phyloP scores from a whole-genome alignment of 176 grass and related monocot species.

The Oryza punctata region DNA sequence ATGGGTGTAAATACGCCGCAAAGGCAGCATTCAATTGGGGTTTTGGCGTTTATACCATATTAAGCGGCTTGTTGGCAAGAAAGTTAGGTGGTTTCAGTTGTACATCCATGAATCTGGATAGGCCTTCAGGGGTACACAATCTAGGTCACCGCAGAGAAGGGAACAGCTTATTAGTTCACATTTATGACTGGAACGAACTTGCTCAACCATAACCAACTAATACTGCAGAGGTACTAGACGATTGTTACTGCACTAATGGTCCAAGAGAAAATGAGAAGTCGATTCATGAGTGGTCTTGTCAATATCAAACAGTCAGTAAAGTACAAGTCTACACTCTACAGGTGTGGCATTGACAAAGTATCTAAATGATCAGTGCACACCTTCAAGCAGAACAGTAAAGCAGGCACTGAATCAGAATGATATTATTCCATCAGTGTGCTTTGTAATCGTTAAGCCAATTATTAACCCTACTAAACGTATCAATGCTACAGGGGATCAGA shows the following conservation, averaged over 20 bases:
- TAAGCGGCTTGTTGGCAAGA: constrained; percentile 26
- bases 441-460: neutral
- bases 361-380: neutral
- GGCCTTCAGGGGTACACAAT: constrained; percentile 28
- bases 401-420: neutral
- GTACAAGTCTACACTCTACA: constrained; percentile 1
- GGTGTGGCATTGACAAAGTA: constrained; percentile 21
- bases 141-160: neutral
- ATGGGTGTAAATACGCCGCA: constrained; percentile 14
- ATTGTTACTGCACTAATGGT: constrained; percentile 23
- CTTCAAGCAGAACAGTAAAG: neutral
- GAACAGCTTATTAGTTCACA: constrained; percentile 26
- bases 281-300: neutral
- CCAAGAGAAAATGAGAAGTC: constrained; percentile 15
- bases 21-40: constrained; percentile 31
- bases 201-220: constrained; percentile 17
- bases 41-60: constrained; percentile 37
- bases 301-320: constrained; percentile 17
- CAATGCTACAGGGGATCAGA: neutral
- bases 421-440: neutral
- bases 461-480: neutral
- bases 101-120: constrained; percentile 34
- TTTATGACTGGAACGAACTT: constrained; percentile 37
- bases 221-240: neutral
- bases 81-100: constrained; percentile 44